Evolutionary conservation across 108 stramenopile genomes (phyloP), one percentile per base, ranked within the genome.

Genomic region (Conticribra guillardii): DNA sequence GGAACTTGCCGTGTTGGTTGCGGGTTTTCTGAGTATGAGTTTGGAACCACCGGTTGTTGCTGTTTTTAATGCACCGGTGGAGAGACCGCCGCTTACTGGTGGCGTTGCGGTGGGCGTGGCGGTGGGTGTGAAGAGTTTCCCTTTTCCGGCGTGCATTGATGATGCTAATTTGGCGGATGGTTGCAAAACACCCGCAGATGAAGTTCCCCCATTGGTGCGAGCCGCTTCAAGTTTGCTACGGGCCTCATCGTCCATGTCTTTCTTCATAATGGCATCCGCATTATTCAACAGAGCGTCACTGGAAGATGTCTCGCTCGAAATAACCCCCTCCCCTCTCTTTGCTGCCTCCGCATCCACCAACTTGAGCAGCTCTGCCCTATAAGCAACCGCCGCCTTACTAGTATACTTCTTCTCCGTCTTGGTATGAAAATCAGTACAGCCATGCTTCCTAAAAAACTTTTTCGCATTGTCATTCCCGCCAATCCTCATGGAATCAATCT

Each of bases 401-500:
- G 75, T 89, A 69, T 96, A 96, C 64, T 96, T 96, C 61, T 93
- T 96, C 52, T 95, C 93, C 28, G 87, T 89, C 64, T 93, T 92
- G 18, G 76, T 86, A 31, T 95, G 80, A 73, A 89, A 77, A 49
- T 93, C 92, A 16, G 86, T 80, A 14, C 86, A 67, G 24, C 96
- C 96, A 54, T 95, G 87, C 63, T 89, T 88, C 17, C 88, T 84
- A 76, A 97, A 94, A 67, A 80, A 97, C 31, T 82, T 68, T 27
- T 82, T 76, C 0, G 89, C 88, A 81, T 89, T 93, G 0, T 78
- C 93, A 64, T 97, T 97, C 48, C 96, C 96, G 18, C 94, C 93
- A 37, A 97, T 65, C 31, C 89, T 64, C 96, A 97, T 97, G 54
- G 89, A 84, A 69, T 95, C 95, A 45, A 97, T 84, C 72, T 97